Evolutionary conservation across 2,329 filamentous ascomycete species (phyloP).

Genomic region (Penicillium sp.): DNA sequence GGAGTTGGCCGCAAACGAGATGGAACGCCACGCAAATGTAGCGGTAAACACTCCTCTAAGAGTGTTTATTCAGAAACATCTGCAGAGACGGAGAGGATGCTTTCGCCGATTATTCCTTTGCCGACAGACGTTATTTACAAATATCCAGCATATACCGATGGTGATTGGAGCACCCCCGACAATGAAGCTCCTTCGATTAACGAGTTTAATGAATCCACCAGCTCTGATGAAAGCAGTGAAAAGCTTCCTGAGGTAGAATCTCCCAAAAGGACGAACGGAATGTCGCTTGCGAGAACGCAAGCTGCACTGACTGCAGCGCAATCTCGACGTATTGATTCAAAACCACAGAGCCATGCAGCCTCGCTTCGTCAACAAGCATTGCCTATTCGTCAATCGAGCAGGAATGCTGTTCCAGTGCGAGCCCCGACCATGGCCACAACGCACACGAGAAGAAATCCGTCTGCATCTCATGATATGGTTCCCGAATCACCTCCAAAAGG

Average conservation of each 20-base stretch:
- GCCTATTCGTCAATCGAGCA: slow-evolving; percentile 27
- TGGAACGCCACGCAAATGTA: slow-evolving; percentile 38
- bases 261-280: slow-evolving; percentile 18
- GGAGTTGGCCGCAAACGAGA: slow-evolving; percentile 43
- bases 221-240: slow-evolving; percentile 22
- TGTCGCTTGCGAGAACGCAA: slow-evolving; percentile 30
- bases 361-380: slow-evolving; percentile 44
- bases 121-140: slow-evolving; percentile 44
- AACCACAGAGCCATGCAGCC: slow-evolving; percentile 44
- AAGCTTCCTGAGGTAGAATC: slow-evolving; percentile 26
- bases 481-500: slow-evolving; percentile 25
- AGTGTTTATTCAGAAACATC: slow-evolving; percentile 46
- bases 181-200: slow-evolving; percentile 14
- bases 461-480: slow-evolving; percentile 4
- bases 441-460: slow-evolving; percentile 7
- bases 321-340: slow-evolving; percentile 32
- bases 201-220: slow-evolving; percentile 23
- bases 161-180: slow-evolving; percentile 38
- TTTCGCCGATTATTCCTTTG: slow-evolving; percentile 44
- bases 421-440: slow-evolving; percentile 14
- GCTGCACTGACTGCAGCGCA: slow-evolving; percentile 39
- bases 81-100: slow-evolving; percentile 42
- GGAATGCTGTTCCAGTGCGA: slow-evolving; percentile 24
- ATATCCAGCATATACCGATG: slow-evolving; percentile 37
- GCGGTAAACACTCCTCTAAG: slow-evolving; percentile 44